Evolutionary conservation across 1,284 basidiomycete genomes (phyloP).

Genomic region (Sporisorium scitamineum): DNA sequence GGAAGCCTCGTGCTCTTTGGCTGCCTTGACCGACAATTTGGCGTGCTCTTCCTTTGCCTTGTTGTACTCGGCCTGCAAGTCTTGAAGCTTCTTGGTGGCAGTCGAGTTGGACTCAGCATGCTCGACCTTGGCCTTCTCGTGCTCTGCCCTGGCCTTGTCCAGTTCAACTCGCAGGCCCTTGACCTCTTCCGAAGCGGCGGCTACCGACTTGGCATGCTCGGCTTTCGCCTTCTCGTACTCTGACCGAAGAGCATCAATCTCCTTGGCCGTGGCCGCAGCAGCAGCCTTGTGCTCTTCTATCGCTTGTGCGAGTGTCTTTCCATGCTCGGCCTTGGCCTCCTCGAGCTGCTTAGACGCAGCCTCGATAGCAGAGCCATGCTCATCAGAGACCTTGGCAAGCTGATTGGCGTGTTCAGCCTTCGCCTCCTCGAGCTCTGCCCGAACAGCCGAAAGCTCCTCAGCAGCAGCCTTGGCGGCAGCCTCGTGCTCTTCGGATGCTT

Average conservation of each 20-base stretch:
- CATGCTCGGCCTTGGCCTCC: conserved; percentile 16
- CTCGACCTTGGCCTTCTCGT: conserved; percentile 15
- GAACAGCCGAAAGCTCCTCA: conserved; percentile 5
- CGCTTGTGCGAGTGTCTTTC: background rate
- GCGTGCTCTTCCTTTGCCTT: conserved; percentile 14
- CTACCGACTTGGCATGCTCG: conserved; percentile 16
- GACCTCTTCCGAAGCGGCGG: conserved; percentile 10
- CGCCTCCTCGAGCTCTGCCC: conserved; percentile 22
- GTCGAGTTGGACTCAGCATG: conserved; percentile 1
- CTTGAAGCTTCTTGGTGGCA: conserved; percentile 11
- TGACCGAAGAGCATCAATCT: conserved; percentile 8
- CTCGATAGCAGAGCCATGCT: conserved; percentile 14
- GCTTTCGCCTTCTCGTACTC: conserved; percentile 29
- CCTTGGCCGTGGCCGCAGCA: conserved; percentile 1
- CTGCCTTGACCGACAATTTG: conserved; percentile 1
- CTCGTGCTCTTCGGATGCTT: conserved; percentile 17
- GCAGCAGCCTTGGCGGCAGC: conserved; percentile 9
- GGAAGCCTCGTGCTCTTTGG: conserved; percentile 17
- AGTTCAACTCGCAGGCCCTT: conserved; percentile 8
- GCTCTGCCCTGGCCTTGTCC: conserved; percentile 5
- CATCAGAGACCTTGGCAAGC: background rate
- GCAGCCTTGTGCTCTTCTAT: conserved; percentile 18
- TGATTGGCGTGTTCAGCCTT: conserved; percentile 16
- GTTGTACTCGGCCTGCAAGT: conserved; percentile 17
- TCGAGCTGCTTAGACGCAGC: conserved; percentile 9